Evolutionary conservation across 805 yeast genomes (phyloP).

Genomic region (Kluyveromyces dobzhanskii): DNA sequence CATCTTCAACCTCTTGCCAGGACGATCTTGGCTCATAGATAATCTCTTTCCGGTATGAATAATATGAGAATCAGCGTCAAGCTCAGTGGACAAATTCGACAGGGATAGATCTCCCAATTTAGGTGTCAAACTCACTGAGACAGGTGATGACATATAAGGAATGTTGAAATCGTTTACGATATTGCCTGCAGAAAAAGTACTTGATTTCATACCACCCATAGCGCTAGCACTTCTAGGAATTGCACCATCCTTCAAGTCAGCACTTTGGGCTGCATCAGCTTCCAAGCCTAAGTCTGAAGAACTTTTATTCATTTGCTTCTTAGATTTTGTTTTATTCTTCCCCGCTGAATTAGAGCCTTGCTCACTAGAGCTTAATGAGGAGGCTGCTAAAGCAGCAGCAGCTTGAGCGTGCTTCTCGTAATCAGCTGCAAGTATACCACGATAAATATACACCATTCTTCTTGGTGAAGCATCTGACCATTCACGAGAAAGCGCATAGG

Average conservation of each 20-base stretch:
- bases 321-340: slow-evolving; percentile 3
- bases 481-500: slow-evolving; percentile 72
- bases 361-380: slow-evolving; percentile 1
- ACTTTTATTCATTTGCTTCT: slow-evolving; percentile 2
- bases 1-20: neutral
- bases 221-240: slow-evolving; percentile 9
- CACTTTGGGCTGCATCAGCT: slow-evolving; percentile 6
- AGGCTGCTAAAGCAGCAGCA: slow-evolving; percentile 23
- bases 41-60: neutral
- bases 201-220: neutral
- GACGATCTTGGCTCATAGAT: neutral
- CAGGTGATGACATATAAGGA: slow-evolving; percentile 72
- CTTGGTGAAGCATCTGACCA: slow-evolving; percentile 90
- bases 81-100: neutral
- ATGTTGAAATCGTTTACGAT: slow-evolving; percentile 31
- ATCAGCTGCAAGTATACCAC: slow-evolving; percentile 70
- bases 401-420: slow-evolving; percentile 63
- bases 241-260: slow-evolving; percentile 12
- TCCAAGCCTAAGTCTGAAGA: slow-evolving; percentile 1
- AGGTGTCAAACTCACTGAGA: slow-evolving; percentile 47
- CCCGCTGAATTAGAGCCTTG: slow-evolving; percentile 1
- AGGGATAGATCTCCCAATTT: neutral
- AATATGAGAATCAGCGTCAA: neutral
- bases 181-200: slow-evolving; percentile 6
- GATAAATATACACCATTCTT: slow-evolving; percentile 80